Conservation (phyloP, 148 eudicot species). For the Nepenthes mirabilis region DNA sequence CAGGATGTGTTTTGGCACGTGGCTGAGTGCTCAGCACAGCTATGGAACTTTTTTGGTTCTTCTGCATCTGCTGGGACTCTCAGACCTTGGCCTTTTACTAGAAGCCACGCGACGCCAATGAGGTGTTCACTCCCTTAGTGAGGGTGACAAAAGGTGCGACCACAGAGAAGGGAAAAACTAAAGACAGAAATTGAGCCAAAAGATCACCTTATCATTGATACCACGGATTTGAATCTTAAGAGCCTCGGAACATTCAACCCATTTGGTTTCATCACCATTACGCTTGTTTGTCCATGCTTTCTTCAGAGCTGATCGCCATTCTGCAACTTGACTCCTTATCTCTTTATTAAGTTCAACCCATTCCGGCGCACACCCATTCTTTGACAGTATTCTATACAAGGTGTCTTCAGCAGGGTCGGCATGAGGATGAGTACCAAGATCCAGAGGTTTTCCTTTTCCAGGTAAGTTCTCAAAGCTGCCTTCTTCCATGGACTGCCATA, state of each 20-base stretch:
- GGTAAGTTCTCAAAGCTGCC: slow-evolving; percentile 83
- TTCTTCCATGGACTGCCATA: slow-evolving; percentile 91
- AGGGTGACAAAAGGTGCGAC: too few species aligned
- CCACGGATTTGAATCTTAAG: slow-evolving; percentile 39
- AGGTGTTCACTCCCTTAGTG: too few species aligned
- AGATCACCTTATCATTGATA: slow-evolving; percentile 66
- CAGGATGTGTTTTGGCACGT: too few species aligned
- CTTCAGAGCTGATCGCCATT: slow-evolving; percentile 53
- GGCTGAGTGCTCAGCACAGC: too few species aligned
- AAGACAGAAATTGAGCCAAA: not conserved
- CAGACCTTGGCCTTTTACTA: too few species aligned
- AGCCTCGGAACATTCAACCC: slow-evolving; percentile 48
- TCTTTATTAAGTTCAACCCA: slow-evolving; percentile 92
- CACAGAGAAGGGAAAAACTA: too few species aligned
- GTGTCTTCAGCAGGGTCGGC: slow-evolving; percentile 90
- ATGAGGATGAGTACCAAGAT: slow-evolving; percentile 64
- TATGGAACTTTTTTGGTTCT: too few species aligned
- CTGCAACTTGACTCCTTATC: slow-evolving; percentile 38
- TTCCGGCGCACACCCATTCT: slow-evolving; percentile 77
- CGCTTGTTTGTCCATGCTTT: slow-evolving; percentile 36
- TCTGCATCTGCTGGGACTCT: not conserved
- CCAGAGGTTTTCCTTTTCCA: slow-evolving; percentile 79
- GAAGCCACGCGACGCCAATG: too few species aligned
- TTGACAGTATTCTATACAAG: slow-evolving; percentile 65
- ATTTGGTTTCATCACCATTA: slow-evolving; percentile 31